Evolutionary conservation across 2,329 filamentous ascomycete species (phyloP), one percentile per base, ranked within the genome.

Genomic region (Neurospora sp.): DNA sequence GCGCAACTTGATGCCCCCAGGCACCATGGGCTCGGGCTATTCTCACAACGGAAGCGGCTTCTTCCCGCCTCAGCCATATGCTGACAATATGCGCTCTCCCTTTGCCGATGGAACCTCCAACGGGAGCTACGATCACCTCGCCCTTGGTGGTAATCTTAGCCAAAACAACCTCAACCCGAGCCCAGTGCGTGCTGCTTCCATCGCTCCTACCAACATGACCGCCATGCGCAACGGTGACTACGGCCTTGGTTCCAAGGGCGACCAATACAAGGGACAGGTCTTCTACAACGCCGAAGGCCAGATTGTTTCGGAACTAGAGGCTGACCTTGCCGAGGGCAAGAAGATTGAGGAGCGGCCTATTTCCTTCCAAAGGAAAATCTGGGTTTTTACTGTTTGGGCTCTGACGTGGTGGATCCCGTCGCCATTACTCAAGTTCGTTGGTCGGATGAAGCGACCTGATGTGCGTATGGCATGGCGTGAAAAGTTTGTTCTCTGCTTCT

Each of bases 391-490:
- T 52, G 92, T 96, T 3, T 98, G 94, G 93, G 86, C 87, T 0
- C 74, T 96, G 67, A 99, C 96, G 0, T 98, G 93, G 78, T 98
- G 92, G 91, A 96, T 97, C 74, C 96, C 96, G 0, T 98, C 95
- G 0, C 91, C 92, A 66, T 74, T 92, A 2, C 88, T 99, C 17
- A 87, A 87, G n/a, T 90, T 85, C 71, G 77, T 98, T 70, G 96
- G 96, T 39, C 92, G 95, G 28, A 99, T 99, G 96, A 96, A 97
- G 82, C 90, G 96, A 69, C 96, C 94, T 1, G 96, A 99, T 81
- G 93, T 99, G 8, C 92, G 96, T 36, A 92, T 97, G 88, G 96
- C 96, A 0, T 99, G 96, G 96, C 88, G 96, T 80, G 96, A 99
- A 77, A 99, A 99, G 81, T 68, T 99, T 11, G 91, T 96, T 0